Base-by-base conservation (phyloP, 2,329 filamentous ascomycete genomes). In the Fusarium sp. region DNA sequence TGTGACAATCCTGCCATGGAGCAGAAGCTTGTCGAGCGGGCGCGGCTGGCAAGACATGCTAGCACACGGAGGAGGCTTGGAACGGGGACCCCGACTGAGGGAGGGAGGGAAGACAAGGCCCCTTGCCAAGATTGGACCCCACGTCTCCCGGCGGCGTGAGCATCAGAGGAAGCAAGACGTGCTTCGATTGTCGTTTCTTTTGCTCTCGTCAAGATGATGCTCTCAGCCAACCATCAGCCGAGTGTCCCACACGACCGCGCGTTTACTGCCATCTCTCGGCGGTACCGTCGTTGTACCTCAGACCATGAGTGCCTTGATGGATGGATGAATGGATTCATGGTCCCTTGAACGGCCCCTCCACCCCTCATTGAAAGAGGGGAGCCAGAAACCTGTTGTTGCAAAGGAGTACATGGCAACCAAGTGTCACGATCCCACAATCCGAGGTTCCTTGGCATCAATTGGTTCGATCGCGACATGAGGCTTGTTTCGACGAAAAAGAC, bases 381-480 rank as follows among this genome's bases (percentile, higher is more conserved):
- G 54, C 35, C 38, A 74, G 71, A 63, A 74, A 74, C 71, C 71
- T 74, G 71, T 74, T 74, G 71, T 38, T 61, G 38, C 37, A 54
- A 40, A 40, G 58, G 56, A 66, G 40, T 73, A 50, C 38, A 61
- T 61, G 47, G 67, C 33, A 54, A 61, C 33, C 32, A 64, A 11
- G 61, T 68, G 72, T 37, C 37, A 45, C 72, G 60, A 67, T 70
- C 57, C 56, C 69, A 61, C 68, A 37, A 20, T 25, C 54, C 54
- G 14, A 57, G 33, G 32, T 30, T 77, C 54, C 40, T 17, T 32
- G 66, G 30, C 32, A 65, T 32, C 60, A 68, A 77, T 70, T 68
- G 75, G 63, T 22, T 65, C 62, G 61, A 69, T 73, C 63, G 64
- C 56, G 60, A 50, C 62, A 63, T 63, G 69, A 40, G 35, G 20